Percentiles rank a stretch among this genome's conserved stretches.
Evolutionary conservation across 192 early-diverging fungal species (phyloP).

Genomic region (Obelidium mucronatum): DNA sequence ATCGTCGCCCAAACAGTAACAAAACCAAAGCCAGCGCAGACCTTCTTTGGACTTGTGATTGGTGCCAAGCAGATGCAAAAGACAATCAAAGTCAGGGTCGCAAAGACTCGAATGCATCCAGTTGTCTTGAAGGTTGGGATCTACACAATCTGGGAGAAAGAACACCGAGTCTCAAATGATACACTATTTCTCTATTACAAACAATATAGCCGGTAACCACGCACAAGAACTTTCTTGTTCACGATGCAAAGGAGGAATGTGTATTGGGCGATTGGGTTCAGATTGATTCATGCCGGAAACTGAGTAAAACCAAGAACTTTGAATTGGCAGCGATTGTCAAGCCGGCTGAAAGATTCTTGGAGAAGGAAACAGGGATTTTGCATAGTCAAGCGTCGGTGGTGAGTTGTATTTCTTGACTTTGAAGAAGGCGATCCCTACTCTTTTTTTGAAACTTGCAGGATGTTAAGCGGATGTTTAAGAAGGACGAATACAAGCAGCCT

Average conservation of each 20-base stretch:
- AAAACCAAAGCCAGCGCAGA: constrained; percentile 18
- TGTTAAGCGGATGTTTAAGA: constrained; percentile 17
- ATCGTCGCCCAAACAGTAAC: background rate
- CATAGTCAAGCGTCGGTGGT: constrained; percentile 49
- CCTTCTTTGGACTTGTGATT: constrained; percentile 79
- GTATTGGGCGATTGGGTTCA: constrained; percentile 89
- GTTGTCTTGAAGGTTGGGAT: constrained; percentile 91
- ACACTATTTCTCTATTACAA: background rate
- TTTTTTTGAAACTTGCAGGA: background rate
- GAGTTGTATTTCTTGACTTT: background rate
- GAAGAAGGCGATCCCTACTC: background rate
- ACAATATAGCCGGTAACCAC: constrained; percentile 70
- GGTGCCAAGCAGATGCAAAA: constrained; percentile 66
- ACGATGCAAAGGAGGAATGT: constrained; percentile 84
- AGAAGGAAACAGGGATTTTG: constrained; percentile 48
- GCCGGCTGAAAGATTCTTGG: constrained; percentile 45
- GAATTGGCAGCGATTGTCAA: constrained; percentile 80
- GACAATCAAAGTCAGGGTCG: constrained; percentile 90
- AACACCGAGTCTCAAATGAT: background rate
- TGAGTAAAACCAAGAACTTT: constrained; percentile 90
- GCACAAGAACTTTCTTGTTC: constrained; percentile 89
- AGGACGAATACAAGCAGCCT: constrained; percentile 35
- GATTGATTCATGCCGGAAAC: constrained; percentile 87
- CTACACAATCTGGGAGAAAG: too few relatives aligned
- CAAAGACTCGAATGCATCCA: constrained; percentile 77